phyloP scores from a whole-genome alignment of 2,329 filamentous ascomycete species.

The Beauveria bassiana region DNA sequence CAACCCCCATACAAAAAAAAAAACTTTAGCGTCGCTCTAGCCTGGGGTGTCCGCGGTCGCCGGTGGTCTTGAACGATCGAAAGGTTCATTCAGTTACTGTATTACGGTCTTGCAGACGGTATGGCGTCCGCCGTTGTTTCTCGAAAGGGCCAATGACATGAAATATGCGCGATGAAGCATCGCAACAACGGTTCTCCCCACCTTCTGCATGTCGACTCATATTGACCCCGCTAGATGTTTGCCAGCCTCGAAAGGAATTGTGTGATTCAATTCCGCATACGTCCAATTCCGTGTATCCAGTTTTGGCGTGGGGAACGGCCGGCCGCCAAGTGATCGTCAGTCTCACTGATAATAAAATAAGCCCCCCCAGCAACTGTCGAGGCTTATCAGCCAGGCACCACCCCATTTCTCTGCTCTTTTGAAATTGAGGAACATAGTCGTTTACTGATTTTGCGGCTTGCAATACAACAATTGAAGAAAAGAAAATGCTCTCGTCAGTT shows the following conservation, averaged over 20 bases:
- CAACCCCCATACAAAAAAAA: neutral
- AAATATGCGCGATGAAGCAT: neutral
- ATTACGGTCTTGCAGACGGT: neutral
- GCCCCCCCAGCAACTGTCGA: neutral
- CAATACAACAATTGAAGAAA: neutral
- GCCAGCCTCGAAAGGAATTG: neutral
- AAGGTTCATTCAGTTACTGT: neutral
- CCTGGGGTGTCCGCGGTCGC: neutral
- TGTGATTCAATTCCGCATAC: neutral
- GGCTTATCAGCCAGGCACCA: neutral
- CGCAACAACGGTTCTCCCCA: neutral
- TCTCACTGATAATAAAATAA: slow-evolving; percentile 4
- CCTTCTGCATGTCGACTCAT: neutral
- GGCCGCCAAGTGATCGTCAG: neutral
- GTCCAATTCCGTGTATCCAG: neutral
- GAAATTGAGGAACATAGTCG: neutral
- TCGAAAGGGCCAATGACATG: too few relatives aligned
- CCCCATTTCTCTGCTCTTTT: neutral
- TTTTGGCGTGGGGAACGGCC: slow-evolving; percentile 6
- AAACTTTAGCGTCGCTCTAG: neutral
- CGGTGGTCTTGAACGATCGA: neutral
- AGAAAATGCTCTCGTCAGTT: slow-evolving; percentile 4
- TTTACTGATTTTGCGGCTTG: neutral
- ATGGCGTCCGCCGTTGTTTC: neutral
- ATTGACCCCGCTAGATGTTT: neutral